A percentile compares a stretch with the other conserved stretches of the same genome.
Conservation (phyloP, 176 grass and related monocot species). For the Secale cereale region DNA sequence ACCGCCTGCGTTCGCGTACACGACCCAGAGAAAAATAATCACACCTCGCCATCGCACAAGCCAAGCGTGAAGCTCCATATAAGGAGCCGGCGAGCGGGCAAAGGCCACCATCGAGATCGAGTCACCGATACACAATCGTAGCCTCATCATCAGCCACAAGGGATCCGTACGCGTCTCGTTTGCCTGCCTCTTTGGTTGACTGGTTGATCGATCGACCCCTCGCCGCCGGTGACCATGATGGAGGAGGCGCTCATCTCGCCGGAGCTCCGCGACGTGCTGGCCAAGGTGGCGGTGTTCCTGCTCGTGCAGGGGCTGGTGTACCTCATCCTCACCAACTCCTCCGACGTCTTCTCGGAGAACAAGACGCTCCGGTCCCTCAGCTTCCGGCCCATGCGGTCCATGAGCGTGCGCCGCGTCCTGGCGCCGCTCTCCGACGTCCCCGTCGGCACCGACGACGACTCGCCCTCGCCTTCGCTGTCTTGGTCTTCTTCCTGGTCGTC, state of each 20-base stretch:
- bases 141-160: not conserved
- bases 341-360: constrained; percentile 59
- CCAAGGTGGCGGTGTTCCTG: constrained; percentile 60
- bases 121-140: not conserved
- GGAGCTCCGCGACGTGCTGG: constrained; percentile 47
- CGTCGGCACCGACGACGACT: constrained; percentile 39
- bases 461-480: not conserved
- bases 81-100: not conserved
- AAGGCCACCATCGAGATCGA: not conserved
- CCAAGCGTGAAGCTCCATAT: constrained; percentile 24
- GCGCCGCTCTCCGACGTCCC: constrained; percentile 71
- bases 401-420: constrained; percentile 55
- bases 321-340: constrained; percentile 72
- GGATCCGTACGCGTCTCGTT: not conserved
- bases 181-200: not conserved
- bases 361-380: constrained; percentile 44
- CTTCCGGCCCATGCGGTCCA: constrained; percentile 59
- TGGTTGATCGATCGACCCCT: not conserved
- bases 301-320: constrained; percentile 67
- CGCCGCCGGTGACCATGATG: constrained; percentile 23
- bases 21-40: not conserved
- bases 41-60: not conserved
- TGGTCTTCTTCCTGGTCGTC: not conserved
- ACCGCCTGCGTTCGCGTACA: constrained; percentile 41
- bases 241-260: constrained; percentile 43